Conservation (phyloP, 495 filamentous ascomycete genomes). For the Xylaria castorea region DNA sequence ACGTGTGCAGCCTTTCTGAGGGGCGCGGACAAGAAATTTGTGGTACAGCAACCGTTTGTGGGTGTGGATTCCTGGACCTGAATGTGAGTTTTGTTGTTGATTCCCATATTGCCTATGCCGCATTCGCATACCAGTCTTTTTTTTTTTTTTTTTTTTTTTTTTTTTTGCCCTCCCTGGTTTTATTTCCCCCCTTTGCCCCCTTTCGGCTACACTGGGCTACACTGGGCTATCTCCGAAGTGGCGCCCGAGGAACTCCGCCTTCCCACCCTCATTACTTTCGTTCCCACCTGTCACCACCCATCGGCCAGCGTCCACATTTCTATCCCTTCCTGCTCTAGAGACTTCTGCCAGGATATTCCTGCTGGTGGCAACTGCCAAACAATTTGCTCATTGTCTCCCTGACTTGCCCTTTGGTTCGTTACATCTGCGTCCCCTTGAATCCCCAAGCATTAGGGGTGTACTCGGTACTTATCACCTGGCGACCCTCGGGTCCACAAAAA, state of each 20-base stretch:
- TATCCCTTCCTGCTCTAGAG: not conserved
- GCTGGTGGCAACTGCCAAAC: constrained; percentile 20
- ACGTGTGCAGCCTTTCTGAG: constrained; percentile 34
- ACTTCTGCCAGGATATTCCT: not conserved
- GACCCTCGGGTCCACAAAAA: constrained; percentile 8
- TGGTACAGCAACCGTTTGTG: constrained; percentile 30
- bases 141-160: constrained; percentile 32
- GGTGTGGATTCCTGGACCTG: constrained; percentile 40
- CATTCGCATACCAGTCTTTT: constrained; percentile 32
- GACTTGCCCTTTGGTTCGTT: not conserved
- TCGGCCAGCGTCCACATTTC: not conserved
- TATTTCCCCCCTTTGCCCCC: constrained; percentile 29
- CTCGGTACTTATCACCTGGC: constrained; percentile 11
- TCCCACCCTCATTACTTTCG: not conserved
- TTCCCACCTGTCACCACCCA: constrained; percentile 9
- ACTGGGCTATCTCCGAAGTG: constrained; percentile 19
- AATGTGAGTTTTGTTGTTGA: constrained; percentile 46
- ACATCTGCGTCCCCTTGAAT: not conserved
- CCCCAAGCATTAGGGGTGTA: constrained; percentile 2
- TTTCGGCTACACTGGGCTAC: constrained; percentile 12
- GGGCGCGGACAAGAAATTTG: constrained; percentile 31
- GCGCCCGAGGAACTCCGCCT: constrained; percentile 1
- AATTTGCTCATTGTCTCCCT: not conserved
- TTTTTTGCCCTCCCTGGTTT: constrained; percentile 37
- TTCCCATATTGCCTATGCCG: constrained; percentile 26